These are phyloP conservation scores for Thalassiosira exigua DNA, from an alignment of 352 stramenopile species.

Conservation along the genomic window DNA sequence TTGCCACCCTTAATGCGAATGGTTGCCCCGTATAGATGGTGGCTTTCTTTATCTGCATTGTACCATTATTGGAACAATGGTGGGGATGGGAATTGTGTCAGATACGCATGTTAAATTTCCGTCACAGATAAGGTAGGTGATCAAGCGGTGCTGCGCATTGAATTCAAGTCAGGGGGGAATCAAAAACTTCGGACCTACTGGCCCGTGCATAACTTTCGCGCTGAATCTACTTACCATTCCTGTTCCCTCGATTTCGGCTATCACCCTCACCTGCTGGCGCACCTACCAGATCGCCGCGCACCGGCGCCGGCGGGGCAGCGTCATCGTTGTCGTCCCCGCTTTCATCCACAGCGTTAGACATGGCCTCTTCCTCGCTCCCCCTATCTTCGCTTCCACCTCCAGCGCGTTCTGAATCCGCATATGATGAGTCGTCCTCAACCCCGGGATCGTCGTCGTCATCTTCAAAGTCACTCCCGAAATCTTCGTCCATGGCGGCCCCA, in stretches of 20 bases:
- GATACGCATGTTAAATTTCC: neutral
- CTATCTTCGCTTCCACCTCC: neutral
- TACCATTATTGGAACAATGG: neutral
- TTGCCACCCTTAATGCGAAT: conserved; percentile 18
- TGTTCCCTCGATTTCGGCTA: too few species aligned
- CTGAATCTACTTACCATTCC: too few species aligned
- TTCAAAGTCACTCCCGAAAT: neutral
- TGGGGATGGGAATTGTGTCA: neutral
- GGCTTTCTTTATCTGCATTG: neutral
- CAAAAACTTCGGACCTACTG: too few species aligned
- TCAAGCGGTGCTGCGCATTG: too few species aligned
- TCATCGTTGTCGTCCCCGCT: neutral
- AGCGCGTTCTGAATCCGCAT: neutral
- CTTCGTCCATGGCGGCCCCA: neutral
- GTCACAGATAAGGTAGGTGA: neutral
- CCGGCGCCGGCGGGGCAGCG: too few species aligned
- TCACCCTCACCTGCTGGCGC: too few species aligned
- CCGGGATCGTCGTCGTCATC: neutral
- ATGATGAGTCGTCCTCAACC: neutral
- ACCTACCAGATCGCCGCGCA: too few species aligned
- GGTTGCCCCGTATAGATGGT: conserved; percentile 17
- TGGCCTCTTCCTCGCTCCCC: neutral
- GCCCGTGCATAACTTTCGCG: too few species aligned
- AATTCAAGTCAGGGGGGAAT: too few species aligned
- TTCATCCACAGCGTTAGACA: neutral